Evolutionary conservation across 495 filamentous ascomycete genomes (phyloP).

Genomic region (Penicillium flavigenum): DNA sequence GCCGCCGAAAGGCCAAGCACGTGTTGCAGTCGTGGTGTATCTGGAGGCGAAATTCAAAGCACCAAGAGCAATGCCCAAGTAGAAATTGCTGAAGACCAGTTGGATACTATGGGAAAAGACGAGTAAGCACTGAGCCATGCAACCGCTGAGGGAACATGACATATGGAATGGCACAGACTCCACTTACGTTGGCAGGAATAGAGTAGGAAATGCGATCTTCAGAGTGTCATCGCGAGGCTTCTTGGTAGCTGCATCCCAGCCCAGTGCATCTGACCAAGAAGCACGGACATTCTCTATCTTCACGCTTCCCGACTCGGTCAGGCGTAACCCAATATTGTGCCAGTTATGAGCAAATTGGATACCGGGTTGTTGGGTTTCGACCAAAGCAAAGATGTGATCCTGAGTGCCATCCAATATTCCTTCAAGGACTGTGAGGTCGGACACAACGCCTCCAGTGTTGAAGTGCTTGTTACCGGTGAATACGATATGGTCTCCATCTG

Average conservation of each 20-base stretch:
- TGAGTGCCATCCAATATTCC: conserved; percentile 55
- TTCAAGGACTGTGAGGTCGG: conserved; percentile 62
- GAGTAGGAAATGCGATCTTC: conserved; percentile 47
- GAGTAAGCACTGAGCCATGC: background rate
- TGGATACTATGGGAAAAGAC: conserved; percentile 44
- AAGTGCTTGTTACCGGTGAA: conserved; percentile 62
- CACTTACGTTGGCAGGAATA: conserved; percentile 57
- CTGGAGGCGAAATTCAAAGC: conserved; percentile 48
- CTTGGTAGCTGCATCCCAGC: conserved; percentile 51
- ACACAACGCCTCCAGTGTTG: conserved; percentile 61
- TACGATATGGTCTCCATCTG: conserved; percentile 50
- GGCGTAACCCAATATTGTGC: conserved; percentile 59
- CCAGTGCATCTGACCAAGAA: conserved; percentile 57
- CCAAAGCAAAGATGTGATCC: conserved; percentile 58
- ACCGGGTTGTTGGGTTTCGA: conserved; percentile 51
- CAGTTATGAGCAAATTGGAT: conserved; percentile 60
- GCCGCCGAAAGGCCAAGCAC: conserved; percentile 59
- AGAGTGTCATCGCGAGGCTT: conserved; percentile 46
- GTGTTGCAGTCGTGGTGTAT: conserved; percentile 52
- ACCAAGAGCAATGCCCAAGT: conserved; percentile 58
- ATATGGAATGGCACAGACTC: background rate
- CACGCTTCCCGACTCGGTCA: conserved; percentile 60
- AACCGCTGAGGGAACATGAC: background rate
- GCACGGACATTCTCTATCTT: conserved; percentile 55
- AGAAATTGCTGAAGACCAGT: conserved; percentile 62